phyloP scores from a whole-genome alignment of 139 green algal genomes.

The Volvox africanus region DNA sequence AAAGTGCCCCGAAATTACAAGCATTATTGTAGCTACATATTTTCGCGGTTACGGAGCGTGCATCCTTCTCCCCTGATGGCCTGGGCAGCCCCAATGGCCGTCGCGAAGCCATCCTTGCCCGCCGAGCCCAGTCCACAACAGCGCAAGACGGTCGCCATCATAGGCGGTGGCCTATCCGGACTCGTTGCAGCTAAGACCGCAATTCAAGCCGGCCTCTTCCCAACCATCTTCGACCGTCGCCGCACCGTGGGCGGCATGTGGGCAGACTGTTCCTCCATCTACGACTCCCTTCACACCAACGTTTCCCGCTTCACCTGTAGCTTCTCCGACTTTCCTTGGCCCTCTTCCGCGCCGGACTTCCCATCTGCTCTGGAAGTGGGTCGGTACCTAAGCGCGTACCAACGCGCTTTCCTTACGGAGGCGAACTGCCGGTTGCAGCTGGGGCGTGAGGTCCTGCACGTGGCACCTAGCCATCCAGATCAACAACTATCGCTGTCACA shows the following conservation, averaged over 20 bases:
- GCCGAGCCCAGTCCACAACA: not conserved
- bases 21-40: too few relatives aligned
- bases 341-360: not conserved
- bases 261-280: not conserved
- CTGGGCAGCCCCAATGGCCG: too few relatives aligned
- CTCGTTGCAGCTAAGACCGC: conserved; percentile 2
- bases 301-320: not conserved
- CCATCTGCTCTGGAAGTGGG: not conserved
- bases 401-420: not conserved
- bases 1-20: too few relatives aligned
- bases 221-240: conserved; percentile 17
- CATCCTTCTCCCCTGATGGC: too few relatives aligned
- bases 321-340: conserved; percentile 45
- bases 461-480: not conserved
- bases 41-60: too few relatives aligned
- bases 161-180: not conserved
- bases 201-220: not conserved
- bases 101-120: too few relatives aligned
- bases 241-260: not conserved
- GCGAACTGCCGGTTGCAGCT: not conserved
- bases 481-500: not conserved
- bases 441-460: not conserved
- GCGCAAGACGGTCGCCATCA: not conserved
- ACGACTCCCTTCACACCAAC: conserved; percentile 23
- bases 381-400: conserved; percentile 13